These are phyloP conservation scores for Coemansia sp. DNA, from an alignment of 192 early-diverging fungal species.

Conservation along the genomic window DNA sequence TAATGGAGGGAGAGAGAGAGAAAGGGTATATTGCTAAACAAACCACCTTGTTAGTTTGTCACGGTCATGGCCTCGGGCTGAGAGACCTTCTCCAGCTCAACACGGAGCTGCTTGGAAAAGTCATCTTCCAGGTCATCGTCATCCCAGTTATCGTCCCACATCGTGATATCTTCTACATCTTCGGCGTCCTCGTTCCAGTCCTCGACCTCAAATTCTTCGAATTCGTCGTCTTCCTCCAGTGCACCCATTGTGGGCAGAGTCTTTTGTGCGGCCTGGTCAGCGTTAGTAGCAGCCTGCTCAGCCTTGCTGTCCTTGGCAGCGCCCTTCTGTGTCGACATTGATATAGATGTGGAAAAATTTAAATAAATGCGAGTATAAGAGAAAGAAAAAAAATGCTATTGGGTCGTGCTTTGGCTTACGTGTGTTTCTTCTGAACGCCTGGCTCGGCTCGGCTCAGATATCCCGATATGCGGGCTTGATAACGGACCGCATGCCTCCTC, in stretches of 20 bases:
- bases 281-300: constrained; percentile 8
- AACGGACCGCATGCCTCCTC: neutral
- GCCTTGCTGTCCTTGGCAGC: constrained; percentile 13
- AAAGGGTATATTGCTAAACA: neutral
- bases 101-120: constrained; percentile 84
- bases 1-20: constrained; percentile 4
- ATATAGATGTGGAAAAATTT: neutral
- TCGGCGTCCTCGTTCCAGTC: constrained; percentile 84
- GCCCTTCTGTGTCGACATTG: constrained; percentile 31
- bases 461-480: neutral
- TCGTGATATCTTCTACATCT: constrained; percentile 64
- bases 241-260: constrained; percentile 61
- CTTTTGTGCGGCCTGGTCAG: constrained; percentile 14
- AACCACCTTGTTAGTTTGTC: constrained; percentile 25
- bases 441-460: constrained; percentile 1
- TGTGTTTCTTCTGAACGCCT: too few relatives aligned
- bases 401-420: too few relatives aligned
- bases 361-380: neutral
- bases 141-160: constrained; percentile 93
- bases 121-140: constrained; percentile 90
- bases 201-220: constrained; percentile 90
- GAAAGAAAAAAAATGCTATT: too few relatives aligned
- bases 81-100: constrained; percentile 40
- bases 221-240: constrained; percentile 94
- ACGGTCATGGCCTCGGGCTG: constrained; percentile 41